Evolutionary conservation across 2,329 filamentous ascomycete genomes (phyloP).

Genomic region (Teratosphaeria viscida): DNA sequence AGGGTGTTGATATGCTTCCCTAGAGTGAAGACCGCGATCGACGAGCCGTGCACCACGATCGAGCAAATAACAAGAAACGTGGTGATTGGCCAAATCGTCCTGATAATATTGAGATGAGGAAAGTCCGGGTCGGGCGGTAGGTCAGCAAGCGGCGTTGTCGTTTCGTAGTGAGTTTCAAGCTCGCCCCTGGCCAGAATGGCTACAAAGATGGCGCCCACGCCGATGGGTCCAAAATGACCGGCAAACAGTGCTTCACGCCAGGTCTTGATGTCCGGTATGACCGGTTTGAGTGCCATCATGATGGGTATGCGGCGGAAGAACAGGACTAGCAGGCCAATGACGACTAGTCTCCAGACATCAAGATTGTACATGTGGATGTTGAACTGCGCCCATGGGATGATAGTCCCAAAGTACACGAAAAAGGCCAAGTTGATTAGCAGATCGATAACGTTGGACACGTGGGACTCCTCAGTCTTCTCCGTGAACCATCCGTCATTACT

Average conservation of each 20-base stretch:
- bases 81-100: conserved; percentile 89
- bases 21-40: conserved; percentile 91
- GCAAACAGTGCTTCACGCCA: conserved; percentile 96
- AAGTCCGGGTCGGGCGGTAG: conserved; percentile 46
- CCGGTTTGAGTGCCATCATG: conserved; percentile 80
- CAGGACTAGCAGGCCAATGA: conserved; percentile 86
- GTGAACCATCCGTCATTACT: conserved; percentile 99
- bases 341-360: conserved; percentile 79
- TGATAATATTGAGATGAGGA: conserved; percentile 60
- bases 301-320: conserved; percentile 92
- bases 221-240: conserved; percentile 94
- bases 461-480: conserved; percentile 94
- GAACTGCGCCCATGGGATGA: conserved; percentile 91
- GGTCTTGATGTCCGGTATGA: conserved; percentile 95
- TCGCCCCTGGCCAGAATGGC: conserved; percentile 90
- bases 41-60: conserved; percentile 94
- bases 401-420: conserved; percentile 94
- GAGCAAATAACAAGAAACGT: conserved; percentile 90
- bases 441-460: conserved; percentile 99
- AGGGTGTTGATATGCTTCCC: conserved; percentile 97
- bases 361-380: conserved; percentile 65
- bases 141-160: conserved; percentile 60
- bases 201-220: conserved; percentile 91
- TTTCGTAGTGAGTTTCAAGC: conserved; percentile 53
- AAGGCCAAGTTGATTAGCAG: conserved; percentile 92